These are phyloP conservation scores for Phaeosphaeria sp. DNA, from an alignment of 2,329 filamentous ascomycete genomes.

Conservation along the genomic window DNA sequence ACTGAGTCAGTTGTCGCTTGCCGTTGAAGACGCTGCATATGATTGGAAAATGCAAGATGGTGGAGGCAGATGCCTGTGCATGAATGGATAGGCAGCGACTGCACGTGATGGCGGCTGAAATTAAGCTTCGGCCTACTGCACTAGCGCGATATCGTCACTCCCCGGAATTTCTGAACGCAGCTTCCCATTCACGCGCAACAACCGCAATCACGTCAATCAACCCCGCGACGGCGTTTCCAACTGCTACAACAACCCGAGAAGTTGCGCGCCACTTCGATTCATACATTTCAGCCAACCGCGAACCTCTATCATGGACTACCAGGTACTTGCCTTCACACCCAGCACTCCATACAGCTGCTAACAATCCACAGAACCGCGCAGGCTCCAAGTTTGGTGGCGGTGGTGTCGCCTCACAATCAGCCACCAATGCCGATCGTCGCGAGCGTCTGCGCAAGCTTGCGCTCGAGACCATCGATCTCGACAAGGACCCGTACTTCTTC, in stretches of 20 bases:
- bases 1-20: too few species aligned
- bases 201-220: background rate
- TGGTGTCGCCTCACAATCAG: constrained; percentile 90
- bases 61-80: too few species aligned
- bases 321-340: constrained; percentile 45
- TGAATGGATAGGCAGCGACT: background rate
- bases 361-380: constrained; percentile 74
- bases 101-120: constrained; percentile 16
- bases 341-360: constrained; percentile 15
- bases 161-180: constrained; percentile 27
- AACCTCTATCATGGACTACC: constrained; percentile 57
- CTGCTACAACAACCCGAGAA: background rate
- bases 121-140: constrained; percentile 8
- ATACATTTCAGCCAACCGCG: background rate
- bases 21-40: too few species aligned
- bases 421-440: constrained; percentile 94
- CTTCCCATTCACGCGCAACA: constrained; percentile 16
- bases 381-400: constrained; percentile 98
- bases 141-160: constrained; percentile 24
- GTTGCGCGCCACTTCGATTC: background rate
- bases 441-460: constrained; percentile 97
- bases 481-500: constrained; percentile 99
- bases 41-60: too few species aligned
- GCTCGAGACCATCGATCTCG: constrained; percentile 97
- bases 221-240: background rate